These are phyloP conservation scores for Penicillium bialowiezense DNA, from an alignment of 495 filamentous ascomycete genomes.

Conservation along the genomic window DNA sequence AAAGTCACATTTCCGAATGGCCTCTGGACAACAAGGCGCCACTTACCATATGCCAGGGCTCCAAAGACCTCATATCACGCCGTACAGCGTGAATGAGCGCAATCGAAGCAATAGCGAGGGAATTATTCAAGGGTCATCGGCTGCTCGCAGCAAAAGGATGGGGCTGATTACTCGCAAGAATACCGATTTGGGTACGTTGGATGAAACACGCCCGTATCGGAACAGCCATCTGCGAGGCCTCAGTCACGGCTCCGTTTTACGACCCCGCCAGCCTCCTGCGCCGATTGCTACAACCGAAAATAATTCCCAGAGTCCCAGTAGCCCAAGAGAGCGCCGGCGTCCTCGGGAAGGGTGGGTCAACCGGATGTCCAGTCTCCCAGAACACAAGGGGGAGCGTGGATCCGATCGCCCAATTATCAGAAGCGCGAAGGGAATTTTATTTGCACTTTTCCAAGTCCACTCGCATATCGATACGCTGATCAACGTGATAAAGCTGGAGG, in stretches of 20 bases:
- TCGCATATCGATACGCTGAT: conserved; percentile 70
- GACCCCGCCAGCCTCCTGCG: conserved; percentile 42
- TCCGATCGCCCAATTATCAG: conserved; percentile 66
- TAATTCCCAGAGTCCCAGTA: conserved; percentile 58
- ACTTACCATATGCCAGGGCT: conserved; percentile 54
- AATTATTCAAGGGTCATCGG: conserved; percentile 57
- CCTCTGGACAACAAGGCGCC: conserved; percentile 64
- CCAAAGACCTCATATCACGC: conserved; percentile 66
- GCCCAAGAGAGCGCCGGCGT: conserved; percentile 50
- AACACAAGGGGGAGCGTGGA: conserved; percentile 64
- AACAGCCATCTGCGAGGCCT: conserved; percentile 80
- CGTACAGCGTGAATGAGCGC: conserved; percentile 69
- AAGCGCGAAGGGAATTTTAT: conserved; percentile 82
- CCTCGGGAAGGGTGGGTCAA: conserved; percentile 60
- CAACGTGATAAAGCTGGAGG: conserved; percentile 64
- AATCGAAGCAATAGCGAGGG: conserved; percentile 90
- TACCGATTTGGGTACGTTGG: conserved; percentile 69
- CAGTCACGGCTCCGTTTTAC: conserved; percentile 75
- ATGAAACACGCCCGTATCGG: conserved; percentile 69
- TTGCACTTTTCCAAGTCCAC: conserved; percentile 78
- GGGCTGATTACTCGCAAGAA: conserved; percentile 77
- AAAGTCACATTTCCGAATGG: conserved; percentile 73
- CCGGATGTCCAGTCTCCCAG: conserved; percentile 78
- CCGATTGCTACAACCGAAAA: conserved; percentile 35
- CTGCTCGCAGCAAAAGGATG: conserved; percentile 69